Evolutionary conservation across 2,329 filamentous ascomycete genomes (phyloP), one percentile per base, ranked within the genome.

Genomic region (Macrophomina pseudophaseolina): DNA sequence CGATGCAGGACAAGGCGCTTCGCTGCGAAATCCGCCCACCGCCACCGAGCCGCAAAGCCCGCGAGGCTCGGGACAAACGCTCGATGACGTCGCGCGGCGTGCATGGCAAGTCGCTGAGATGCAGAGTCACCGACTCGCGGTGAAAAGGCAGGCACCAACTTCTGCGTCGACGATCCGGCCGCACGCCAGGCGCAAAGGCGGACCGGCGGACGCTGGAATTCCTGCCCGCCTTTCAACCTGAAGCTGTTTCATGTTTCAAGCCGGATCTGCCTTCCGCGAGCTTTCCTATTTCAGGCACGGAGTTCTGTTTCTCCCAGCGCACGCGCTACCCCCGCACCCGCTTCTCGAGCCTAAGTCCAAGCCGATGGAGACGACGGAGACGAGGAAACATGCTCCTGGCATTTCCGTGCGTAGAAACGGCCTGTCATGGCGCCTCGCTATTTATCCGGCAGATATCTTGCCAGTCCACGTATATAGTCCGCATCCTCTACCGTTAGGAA

Each of bases 281-380:
- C 60, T 53, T 64, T 14, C 49, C 60, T 64, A 16, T 46, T 64
- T 53, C 60, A 46, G 49, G 60, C 60, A 64, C 60, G 60, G 60
- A 64, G 60, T 38, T 38, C 60, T 18, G 4, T 44, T 32, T 64
- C 48, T 23, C 23, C 23, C 23, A 30, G 60, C 48, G 23, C 60
- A 53, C 60, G 35, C 35, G 46, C 46, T 64, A 44, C 35, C 60
- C 60, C 60, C 60, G 60, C 60, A 64, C 32, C 48, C 28, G 35
- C 46, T 32, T 46, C 54, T 23, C 52, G n/a, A 38, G 58, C 30
- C 11, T n/a, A 46, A 33, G 42, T 40, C 58, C 28, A 46, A 33
- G 42, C 42, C 58, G 46, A 62, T 32, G 32, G 30, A 38, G n/a
- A 33, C 44, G 18, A 51, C n/a, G 54, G 58, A 11, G 4, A 48